These are phyloP conservation scores for Rhizopogon sp. DNA, from an alignment of 768 basidiomycete species.

Conservation along the genomic window DNA sequence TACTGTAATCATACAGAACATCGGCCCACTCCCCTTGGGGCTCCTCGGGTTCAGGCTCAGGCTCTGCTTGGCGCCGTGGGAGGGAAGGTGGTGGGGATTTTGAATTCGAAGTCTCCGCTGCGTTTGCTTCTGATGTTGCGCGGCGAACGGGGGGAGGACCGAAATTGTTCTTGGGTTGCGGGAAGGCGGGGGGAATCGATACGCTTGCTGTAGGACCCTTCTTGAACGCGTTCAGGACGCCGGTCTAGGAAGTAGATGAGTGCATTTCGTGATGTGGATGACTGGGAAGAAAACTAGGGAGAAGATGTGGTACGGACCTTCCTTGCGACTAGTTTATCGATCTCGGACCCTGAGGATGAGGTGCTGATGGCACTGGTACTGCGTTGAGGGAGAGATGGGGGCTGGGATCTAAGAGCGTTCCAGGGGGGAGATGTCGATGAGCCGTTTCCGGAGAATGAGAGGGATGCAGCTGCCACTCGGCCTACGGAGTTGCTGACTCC, in stretches of 20 bases:
- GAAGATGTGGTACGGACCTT: slow-evolving; percentile 23
- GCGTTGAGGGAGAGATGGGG: slow-evolving; percentile 14
- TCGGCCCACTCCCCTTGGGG: slow-evolving; percentile 69
- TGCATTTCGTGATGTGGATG: background rate
- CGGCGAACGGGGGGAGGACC: slow-evolving; percentile 50
- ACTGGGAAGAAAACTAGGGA: background rate
- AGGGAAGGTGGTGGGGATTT: slow-evolving; percentile 22
- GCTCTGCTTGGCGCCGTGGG: slow-evolving; percentile 7
- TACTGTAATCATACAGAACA: slow-evolving; percentile 69
- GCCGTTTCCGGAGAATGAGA: slow-evolving; percentile 31
- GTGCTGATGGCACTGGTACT: slow-evolving; percentile 15
- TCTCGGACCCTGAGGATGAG: slow-evolving; percentile 15
- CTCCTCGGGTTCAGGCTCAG: slow-evolving; percentile 29
- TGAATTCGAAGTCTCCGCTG: slow-evolving; percentile 11
- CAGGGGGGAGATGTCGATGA: background rate
- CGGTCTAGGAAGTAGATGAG: slow-evolving; percentile 6
- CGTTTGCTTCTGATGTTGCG: slow-evolving; percentile 16
- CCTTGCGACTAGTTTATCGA: slow-evolving; percentile 23
- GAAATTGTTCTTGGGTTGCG: slow-evolving; percentile 37
- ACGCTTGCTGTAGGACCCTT: slow-evolving; percentile 37
- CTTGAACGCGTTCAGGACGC: slow-evolving; percentile 19
- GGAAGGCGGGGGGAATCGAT: slow-evolving; percentile 33
- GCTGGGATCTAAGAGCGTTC: background rate
- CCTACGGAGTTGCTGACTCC: slow-evolving; percentile 41
- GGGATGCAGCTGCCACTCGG: slow-evolving; percentile 53